These are phyloP conservation scores for Fraxinus xanthoxyloides DNA, from an alignment of 305 asterid genomes.

Conservation along the genomic window DNA sequence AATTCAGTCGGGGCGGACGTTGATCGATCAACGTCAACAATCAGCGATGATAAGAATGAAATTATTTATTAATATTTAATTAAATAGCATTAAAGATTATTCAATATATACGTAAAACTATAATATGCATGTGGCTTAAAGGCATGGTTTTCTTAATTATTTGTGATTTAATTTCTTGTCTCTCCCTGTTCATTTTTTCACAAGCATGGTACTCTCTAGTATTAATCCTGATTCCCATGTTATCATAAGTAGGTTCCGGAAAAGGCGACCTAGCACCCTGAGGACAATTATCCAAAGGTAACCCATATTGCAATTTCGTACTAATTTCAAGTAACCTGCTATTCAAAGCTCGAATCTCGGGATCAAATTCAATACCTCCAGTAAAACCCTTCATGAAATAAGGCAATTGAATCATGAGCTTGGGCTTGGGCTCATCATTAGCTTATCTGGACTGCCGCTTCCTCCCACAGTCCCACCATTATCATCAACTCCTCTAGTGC, in stretches of 20 bases:
- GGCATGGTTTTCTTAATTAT: slow-evolving; percentile 82
- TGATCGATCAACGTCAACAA: no score
- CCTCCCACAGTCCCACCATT: no score
- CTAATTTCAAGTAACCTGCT: slow-evolving; percentile 81
- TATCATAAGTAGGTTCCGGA: slow-evolving; percentile 91
- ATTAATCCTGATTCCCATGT: slow-evolving; percentile 78
- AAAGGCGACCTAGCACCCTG: slow-evolving; percentile 95
- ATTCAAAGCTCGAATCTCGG: slow-evolving; percentile 79
- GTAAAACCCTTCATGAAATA: no score
- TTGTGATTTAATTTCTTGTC: slow-evolving; percentile 84
- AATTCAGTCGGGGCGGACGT: no score
- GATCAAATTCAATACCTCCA: slow-evolving; percentile 91
- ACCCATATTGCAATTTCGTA: slow-evolving; percentile 82
- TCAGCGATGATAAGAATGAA: no score
- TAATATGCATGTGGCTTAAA: slow-evolving; percentile 96
- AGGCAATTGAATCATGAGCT: no score
- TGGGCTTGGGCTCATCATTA: no score
- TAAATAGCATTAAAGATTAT: no score
- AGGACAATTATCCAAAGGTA: slow-evolving; percentile 76
- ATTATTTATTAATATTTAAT: no score
- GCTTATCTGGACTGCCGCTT: no score
- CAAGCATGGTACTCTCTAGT: slow-evolving; percentile 92
- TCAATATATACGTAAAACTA: slow-evolving; percentile 20
- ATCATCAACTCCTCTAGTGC: no score
- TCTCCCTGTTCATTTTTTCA: slow-evolving; percentile 78